Percentiles rank a stretch among this genome's conserved stretches.
Evolutionary conservation across 352 stramenopile genomes (phyloP).

Genomic region (Phytophthora meadii): DNA sequence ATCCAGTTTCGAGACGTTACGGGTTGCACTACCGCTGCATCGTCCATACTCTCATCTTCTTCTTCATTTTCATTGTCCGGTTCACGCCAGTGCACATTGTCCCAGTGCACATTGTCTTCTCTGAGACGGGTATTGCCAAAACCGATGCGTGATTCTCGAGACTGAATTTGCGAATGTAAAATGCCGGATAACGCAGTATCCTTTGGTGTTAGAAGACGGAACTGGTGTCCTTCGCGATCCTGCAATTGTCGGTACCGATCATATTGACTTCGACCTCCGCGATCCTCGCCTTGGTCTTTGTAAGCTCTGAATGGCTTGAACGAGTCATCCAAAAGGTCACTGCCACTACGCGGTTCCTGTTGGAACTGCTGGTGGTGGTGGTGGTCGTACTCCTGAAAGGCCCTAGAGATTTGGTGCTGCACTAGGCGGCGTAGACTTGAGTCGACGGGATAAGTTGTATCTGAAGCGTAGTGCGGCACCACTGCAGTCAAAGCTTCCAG

Average conservation of each 20-base stretch:
- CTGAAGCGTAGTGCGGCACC: constrained; percentile 28
- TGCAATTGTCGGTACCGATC: constrained; percentile 31
- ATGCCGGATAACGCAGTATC: constrained; percentile 8
- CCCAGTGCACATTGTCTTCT: no score
- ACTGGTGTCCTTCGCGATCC: constrained; percentile 30
- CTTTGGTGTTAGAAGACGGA: constrained; percentile 20
- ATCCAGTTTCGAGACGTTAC: no score
- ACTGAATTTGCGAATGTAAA: constrained; percentile 2
- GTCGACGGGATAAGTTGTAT: constrained; percentile 18
- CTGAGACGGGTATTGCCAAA: constrained; percentile 23
- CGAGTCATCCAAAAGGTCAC: constrained; percentile 5
- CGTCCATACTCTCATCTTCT: no score
- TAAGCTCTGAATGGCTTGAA: constrained; percentile 2
- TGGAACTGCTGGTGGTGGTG: constrained; percentile 3
- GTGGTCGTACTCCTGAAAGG: constrained; percentile 48
- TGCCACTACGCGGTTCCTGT: no score
- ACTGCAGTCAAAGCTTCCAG: constrained; percentile 14
- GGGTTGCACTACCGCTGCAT: no score
- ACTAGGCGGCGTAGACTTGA: constrained; percentile 37
- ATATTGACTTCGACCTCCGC: neutral
- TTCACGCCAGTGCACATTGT: neutral
- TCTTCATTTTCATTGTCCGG: no score
- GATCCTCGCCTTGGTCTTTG: neutral
- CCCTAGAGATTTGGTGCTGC: constrained; percentile 46
- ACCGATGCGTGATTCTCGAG: constrained; percentile 24